Percentiles rank a stretch among this genome's conserved stretches.
Conservation (phyloP, 441 rosid genomes). For the Capsella rubella region DNA sequence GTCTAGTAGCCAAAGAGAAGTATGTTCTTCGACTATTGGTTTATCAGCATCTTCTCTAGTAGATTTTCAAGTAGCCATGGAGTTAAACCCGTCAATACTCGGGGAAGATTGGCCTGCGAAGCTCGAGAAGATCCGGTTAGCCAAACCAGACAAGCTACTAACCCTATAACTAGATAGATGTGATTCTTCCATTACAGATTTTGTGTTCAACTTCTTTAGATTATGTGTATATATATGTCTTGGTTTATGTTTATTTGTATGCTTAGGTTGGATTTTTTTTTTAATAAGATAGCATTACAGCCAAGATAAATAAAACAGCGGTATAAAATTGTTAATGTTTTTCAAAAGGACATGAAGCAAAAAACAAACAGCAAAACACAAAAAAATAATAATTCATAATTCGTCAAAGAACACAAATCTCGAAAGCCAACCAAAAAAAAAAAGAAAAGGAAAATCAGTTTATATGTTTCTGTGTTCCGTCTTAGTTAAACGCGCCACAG, state of each 20-base stretch:
- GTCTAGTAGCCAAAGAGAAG: constrained; percentile 31
- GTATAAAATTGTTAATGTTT: neutral
- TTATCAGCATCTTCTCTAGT: constrained; percentile 40
- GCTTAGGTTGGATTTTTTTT: neutral
- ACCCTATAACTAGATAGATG: constrained; percentile 26
- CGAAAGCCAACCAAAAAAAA: constrained; percentile 6
- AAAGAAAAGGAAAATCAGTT: neutral
- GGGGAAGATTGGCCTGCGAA: constrained; percentile 55
- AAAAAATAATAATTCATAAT: neutral
- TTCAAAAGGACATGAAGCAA: constrained; percentile 24
- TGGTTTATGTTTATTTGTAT: constrained; percentile 19
- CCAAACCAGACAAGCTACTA: constrained; percentile 16
- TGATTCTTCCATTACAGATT: constrained; percentile 29
- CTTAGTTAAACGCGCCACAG: constrained; percentile 60
- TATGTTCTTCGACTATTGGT: constrained; percentile 24
- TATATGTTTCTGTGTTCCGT: neutral
- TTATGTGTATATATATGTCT: constrained; percentile 25
- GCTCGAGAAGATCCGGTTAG: constrained; percentile 47
- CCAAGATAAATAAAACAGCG: neutral
- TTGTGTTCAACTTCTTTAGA: constrained; percentile 29
- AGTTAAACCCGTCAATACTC: constrained; percentile 53
- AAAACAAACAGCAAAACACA: constrained; percentile 24
- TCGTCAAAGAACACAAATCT: constrained; percentile 27
- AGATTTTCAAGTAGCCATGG: constrained; percentile 59
- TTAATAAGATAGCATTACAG: neutral